Conservation (phyloP, 305 asterid species). For the Fraxinus greggii region DNA sequence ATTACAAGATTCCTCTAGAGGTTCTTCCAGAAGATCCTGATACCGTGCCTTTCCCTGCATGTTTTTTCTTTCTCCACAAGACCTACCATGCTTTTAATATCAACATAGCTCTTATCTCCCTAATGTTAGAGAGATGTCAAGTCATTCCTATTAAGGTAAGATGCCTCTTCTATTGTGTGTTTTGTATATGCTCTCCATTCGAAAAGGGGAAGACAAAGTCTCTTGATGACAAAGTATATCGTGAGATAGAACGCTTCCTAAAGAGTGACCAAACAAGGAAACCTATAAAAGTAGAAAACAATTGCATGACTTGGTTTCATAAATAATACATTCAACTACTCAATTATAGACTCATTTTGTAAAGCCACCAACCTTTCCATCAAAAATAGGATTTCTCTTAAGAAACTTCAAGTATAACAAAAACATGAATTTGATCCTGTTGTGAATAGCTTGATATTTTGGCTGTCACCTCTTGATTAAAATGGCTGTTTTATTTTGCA, state of each 20-base stretch:
- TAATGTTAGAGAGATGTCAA: slow-evolving; percentile 30
- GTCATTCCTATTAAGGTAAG: slow-evolving; percentile 24
- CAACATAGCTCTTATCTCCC: slow-evolving; percentile 31
- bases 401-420: no score
- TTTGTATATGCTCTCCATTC: slow-evolving; percentile 73
- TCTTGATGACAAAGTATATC: slow-evolving; percentile 97
- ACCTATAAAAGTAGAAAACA: slow-evolving; percentile 43
- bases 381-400: no score
- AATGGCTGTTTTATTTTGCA: no score
- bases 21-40: slow-evolving; percentile 38
- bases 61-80: slow-evolving; percentile 26
- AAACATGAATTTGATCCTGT: no score
- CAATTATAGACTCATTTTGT: no score
- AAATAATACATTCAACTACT: slow-evolving; percentile 7
- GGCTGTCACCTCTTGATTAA: no score
- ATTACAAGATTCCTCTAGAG: slow-evolving; percentile 36
- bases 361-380: no score
- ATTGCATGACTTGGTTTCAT: slow-evolving; percentile 13
- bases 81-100: slow-evolving; percentile 33
- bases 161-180: slow-evolving; percentile 35
- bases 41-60: slow-evolving; percentile 11
- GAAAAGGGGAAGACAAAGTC: slow-evolving; percentile 62
- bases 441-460: no score
- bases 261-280: slow-evolving; percentile 86
- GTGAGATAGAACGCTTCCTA: slow-evolving; percentile 90